These are phyloP conservation scores for Solanum sitiens DNA, from an alignment of 257 asterid genomes.

Conservation along the genomic window DNA sequence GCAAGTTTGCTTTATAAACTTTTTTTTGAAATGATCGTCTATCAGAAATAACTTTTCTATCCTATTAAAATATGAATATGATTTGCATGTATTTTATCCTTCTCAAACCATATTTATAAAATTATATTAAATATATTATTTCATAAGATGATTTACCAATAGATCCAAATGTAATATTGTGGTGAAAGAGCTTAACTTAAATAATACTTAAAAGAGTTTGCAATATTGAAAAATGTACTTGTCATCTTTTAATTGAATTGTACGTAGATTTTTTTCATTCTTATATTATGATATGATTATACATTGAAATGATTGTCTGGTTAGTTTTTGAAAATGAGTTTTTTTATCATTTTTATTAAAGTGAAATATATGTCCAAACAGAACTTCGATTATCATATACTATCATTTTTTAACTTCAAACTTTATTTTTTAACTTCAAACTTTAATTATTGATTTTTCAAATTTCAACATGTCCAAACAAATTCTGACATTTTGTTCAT, in stretches of 20 bases:
- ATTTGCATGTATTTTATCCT: rapidly evolving
- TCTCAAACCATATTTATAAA: background rate
- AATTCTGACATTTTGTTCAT: background rate
- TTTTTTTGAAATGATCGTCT: rapidly evolving
- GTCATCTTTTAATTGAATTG: background rate
- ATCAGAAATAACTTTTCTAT: background rate
- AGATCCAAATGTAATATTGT: background rate
- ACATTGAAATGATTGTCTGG: background rate
- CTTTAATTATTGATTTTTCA: too few relatives aligned
- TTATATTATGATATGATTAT: background rate
- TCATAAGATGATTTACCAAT: background rate
- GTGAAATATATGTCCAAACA: background rate
- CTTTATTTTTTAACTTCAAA: background rate
- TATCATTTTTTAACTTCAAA: background rate
- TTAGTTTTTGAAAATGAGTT: background rate
- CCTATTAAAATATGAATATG: background rate
- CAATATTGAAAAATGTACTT: background rate
- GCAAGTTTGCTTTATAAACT: background rate
- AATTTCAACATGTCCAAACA: background rate
- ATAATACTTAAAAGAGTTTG: background rate
- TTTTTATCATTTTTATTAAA: background rate
- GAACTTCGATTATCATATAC: background rate
- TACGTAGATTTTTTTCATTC: background rate
- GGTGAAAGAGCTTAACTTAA: background rate
- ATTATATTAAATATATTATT: too few relatives aligned